Percentiles rank a stretch among this genome's conserved stretches.
Conservation (phyloP, 2,329 filamentous ascomycete species). For the Fusarium sp. region DNA sequence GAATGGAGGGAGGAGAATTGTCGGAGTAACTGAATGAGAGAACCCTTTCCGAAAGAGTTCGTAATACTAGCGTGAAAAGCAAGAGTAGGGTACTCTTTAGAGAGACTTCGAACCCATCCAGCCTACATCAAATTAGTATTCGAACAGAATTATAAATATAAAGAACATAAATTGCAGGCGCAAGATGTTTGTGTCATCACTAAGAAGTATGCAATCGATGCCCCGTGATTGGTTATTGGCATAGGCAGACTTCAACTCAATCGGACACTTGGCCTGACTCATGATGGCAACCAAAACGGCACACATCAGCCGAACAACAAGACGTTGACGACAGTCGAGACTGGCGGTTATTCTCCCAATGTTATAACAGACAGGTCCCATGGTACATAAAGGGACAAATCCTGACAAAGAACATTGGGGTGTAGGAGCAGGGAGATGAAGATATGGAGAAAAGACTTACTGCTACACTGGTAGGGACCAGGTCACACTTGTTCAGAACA, state of each 20-base stretch:
- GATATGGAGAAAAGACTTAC: slow-evolving; percentile 71
- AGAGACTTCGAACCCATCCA: slow-evolving; percentile 88
- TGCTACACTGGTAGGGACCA: slow-evolving; percentile 90
- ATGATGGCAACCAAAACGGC: slow-evolving; percentile 90
- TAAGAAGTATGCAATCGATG: slow-evolving; percentile 90
- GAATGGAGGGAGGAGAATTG: slow-evolving; percentile 93
- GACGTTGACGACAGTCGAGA: slow-evolving; percentile 49
- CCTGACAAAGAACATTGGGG: slow-evolving; percentile 84
- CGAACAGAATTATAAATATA: slow-evolving; percentile 23
- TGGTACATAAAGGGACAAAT: slow-evolving; percentile 74
- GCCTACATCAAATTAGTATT: slow-evolving; percentile 66
- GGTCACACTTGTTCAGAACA: slow-evolving; percentile 66
- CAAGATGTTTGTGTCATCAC: slow-evolving; percentile 88
- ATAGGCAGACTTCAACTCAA: slow-evolving; percentile 93
- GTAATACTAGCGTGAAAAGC: slow-evolving; percentile 95
- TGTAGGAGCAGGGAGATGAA: slow-evolving; percentile 50
- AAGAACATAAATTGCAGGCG: background rate
- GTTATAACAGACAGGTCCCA: slow-evolving; percentile 98
- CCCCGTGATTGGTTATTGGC: slow-evolving; percentile 52
- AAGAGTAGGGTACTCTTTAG: slow-evolving; percentile 90
- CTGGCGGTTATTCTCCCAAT: slow-evolving; percentile 88
- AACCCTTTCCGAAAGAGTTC: slow-evolving; percentile 96
- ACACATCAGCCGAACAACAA: slow-evolving; percentile 69
- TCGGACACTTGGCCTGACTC: slow-evolving; percentile 83
- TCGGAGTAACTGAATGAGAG: slow-evolving; percentile 86